phyloP scores from a whole-genome alignment of 495 filamentous ascomycete genomes.

The Lophium mytilinum region DNA sequence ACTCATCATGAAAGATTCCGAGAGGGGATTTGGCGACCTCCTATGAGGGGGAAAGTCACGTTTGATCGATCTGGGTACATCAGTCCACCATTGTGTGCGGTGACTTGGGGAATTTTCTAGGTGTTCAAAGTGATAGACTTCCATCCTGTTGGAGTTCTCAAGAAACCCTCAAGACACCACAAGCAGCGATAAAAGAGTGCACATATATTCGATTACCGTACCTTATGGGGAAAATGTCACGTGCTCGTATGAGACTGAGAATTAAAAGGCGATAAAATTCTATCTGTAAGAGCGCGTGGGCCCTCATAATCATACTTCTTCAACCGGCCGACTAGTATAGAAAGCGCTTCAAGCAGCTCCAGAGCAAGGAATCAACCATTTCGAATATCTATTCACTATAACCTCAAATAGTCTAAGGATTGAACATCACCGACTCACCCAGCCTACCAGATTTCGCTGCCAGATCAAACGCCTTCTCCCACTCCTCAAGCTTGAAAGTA shows the following conservation, averaged over 20 bases:
- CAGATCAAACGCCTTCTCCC: slow-evolving; percentile 14
- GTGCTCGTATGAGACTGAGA: no score
- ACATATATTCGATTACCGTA: no score
- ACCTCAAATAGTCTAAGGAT: neutral
- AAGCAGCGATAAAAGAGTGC: no score
- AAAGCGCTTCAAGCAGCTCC: neutral
- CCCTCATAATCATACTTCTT: neutral
- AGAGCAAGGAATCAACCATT: neutral
- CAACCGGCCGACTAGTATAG: neutral
- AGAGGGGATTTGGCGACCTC: slow-evolving; percentile 82
- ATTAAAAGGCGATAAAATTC: no score
- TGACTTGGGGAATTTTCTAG: no score
- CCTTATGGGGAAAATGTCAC: no score
- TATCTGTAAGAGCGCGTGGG: neutral
- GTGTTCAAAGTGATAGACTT: no score
- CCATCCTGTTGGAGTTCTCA: no score
- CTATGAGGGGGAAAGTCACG: no score
- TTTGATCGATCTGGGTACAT: neutral
- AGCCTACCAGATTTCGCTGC: neutral
- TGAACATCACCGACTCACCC: slow-evolving; percentile 3
- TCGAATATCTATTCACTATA: neutral
- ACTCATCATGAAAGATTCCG: slow-evolving; percentile 85
- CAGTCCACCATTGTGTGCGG: no score
- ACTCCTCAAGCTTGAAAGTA: slow-evolving; percentile 7
- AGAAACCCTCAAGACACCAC: no score